phyloP scores from a whole-genome alignment of 352 stramenopile genomes.

The Phytopythium oedochilum region DNA sequence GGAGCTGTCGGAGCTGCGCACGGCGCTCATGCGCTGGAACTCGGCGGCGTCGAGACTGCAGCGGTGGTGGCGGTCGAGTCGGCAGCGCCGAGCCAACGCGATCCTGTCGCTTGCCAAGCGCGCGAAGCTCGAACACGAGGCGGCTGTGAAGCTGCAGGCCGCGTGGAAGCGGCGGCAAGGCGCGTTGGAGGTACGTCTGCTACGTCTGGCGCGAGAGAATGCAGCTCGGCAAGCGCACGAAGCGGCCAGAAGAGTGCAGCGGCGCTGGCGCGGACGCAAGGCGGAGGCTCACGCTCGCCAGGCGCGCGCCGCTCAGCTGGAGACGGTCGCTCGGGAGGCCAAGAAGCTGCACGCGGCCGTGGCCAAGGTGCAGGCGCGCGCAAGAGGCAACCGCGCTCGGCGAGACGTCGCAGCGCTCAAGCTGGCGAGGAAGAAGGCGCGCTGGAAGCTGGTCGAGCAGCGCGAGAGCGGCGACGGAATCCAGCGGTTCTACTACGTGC shows the following conservation, averaged over 20 bases:
- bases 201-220: slow-evolving; percentile 30
- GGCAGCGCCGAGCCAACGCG: slow-evolving; percentile 32
- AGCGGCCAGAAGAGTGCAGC: slow-evolving; percentile 1
- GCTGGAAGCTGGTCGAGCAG: slow-evolving; percentile 91
- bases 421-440: slow-evolving; percentile 52
- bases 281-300: neutral
- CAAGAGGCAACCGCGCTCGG: neutral
- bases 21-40: slow-evolving; percentile 19
- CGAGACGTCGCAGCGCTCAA: neutral
- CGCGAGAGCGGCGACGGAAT: slow-evolving; percentile 29
- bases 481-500: slow-evolving; percentile 89
- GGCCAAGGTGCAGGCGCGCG: slow-evolving; percentile 2
- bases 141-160: slow-evolving; percentile 45
- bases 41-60: slow-evolving; percentile 40
- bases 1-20: slow-evolving; percentile 24
- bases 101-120: slow-evolving; percentile 29
- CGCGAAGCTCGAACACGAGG: slow-evolving; percentile 31
- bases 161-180: slow-evolving; percentile 60
- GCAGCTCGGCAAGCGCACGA: neutral
- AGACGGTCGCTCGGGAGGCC: neutral
- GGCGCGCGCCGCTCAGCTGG: neutral
- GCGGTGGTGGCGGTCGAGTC: slow-evolving; percentile 44
- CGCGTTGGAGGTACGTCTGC: slow-evolving; percentile 24
- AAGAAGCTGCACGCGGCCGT: neutral
- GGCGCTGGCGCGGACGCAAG: neutral